These are phyloP conservation scores for Thelonectria rubi DNA, from an alignment of 2,329 filamentous ascomycete genomes.

Conservation along the genomic window DNA sequence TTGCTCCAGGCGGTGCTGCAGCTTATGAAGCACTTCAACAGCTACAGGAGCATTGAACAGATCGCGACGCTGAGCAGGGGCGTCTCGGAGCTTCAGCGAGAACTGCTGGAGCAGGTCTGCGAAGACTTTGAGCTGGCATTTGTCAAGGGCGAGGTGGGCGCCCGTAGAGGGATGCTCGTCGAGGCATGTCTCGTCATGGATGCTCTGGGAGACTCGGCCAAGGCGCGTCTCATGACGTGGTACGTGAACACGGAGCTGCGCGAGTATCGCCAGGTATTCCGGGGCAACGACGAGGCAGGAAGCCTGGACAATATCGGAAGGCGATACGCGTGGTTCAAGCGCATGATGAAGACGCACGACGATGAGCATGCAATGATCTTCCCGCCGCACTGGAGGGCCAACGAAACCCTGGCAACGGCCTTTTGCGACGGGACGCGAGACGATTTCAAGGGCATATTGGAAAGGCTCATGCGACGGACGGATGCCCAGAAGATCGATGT, in stretches of 20 bases:
- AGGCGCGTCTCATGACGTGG: slow-evolving; percentile 86
- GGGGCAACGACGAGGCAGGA: slow-evolving; percentile 95
- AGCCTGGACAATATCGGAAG: slow-evolving; percentile 96
- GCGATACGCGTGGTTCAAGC: slow-evolving; percentile 94
- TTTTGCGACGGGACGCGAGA: slow-evolving; percentile 97
- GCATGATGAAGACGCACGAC: slow-evolving; percentile 95
- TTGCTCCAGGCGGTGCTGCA: slow-evolving; percentile 94
- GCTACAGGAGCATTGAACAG: slow-evolving; percentile 96
- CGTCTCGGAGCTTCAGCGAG: slow-evolving; percentile 91
- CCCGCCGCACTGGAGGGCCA: slow-evolving; percentile 86
- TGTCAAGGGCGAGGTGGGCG: slow-evolving; percentile 82
- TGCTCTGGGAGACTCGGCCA: slow-evolving; percentile 87
- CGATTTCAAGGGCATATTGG: slow-evolving; percentile 92
- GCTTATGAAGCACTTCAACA: slow-evolving; percentile 98
- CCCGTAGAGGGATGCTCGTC: slow-evolving; percentile 74
- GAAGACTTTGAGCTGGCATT: slow-evolving; percentile 98
- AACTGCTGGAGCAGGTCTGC: slow-evolving; percentile 96
- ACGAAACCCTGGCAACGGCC: slow-evolving; percentile 86
- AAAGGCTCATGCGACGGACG: slow-evolving; percentile 81
- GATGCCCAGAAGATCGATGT: slow-evolving; percentile 88
- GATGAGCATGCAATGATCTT: slow-evolving; percentile 92
- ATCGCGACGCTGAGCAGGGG: slow-evolving; percentile 93
- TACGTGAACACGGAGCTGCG: slow-evolving; percentile 97
- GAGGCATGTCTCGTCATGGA: slow-evolving; percentile 96
- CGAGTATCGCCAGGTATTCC: slow-evolving; percentile 95